A percentile compares a stretch with the other conserved stretches of the same genome.
phyloP scores from a whole-genome alignment of 257 asterid species.

The Cruciata laevipes region DNA sequence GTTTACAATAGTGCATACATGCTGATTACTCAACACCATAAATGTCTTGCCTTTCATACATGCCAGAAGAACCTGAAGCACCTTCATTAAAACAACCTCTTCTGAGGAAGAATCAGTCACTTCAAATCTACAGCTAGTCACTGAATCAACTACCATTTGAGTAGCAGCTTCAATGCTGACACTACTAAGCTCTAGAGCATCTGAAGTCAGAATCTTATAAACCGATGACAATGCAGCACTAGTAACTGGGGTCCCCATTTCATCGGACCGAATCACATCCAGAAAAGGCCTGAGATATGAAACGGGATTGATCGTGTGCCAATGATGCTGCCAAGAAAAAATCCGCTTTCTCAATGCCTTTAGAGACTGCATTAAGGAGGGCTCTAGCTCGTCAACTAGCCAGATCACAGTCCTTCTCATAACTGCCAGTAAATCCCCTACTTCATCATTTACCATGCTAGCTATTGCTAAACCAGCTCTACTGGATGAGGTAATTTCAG shows the following conservation, averaged over 20 bases:
- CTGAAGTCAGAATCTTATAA: slow-evolving; percentile 79
- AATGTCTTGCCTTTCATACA: slow-evolving; percentile 88
- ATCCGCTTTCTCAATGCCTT: slow-evolving; percentile 70
- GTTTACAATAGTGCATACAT: slow-evolving; percentile 83
- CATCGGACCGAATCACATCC: slow-evolving; percentile 87
- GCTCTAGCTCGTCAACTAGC: slow-evolving; percentile 97
- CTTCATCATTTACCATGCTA: slow-evolving; percentile 79
- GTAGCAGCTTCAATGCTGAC: slow-evolving; percentile 71
- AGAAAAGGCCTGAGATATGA: slow-evolving; percentile 92
- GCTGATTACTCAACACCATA: slow-evolving; percentile 77
- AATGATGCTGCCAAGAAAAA: slow-evolving; percentile 73
- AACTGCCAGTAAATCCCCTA: slow-evolving; percentile 88
- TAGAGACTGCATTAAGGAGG: slow-evolving; percentile 81
- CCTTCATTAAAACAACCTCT: slow-evolving; percentile 87
- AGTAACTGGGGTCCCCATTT: slow-evolving; percentile 87
- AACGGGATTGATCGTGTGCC: slow-evolving; percentile 71
- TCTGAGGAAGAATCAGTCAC: slow-evolving; percentile 95
- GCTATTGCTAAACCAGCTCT: slow-evolving; percentile 69
- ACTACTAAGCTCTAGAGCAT: slow-evolving; percentile 63
- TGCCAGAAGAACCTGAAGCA: slow-evolving; percentile 90
- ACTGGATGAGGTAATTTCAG: slow-evolving; percentile 51
- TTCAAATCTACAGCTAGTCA: slow-evolving; percentile 94
- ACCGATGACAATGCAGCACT: slow-evolving; percentile 84
- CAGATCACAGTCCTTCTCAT: slow-evolving; percentile 96
- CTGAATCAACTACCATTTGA: slow-evolving; percentile 89